A percentile compares a stretch with the other conserved stretches of the same genome.
Evolutionary conservation across 768 basidiomycete genomes (phyloP).

Genomic region (Amanita rimosa): DNA sequence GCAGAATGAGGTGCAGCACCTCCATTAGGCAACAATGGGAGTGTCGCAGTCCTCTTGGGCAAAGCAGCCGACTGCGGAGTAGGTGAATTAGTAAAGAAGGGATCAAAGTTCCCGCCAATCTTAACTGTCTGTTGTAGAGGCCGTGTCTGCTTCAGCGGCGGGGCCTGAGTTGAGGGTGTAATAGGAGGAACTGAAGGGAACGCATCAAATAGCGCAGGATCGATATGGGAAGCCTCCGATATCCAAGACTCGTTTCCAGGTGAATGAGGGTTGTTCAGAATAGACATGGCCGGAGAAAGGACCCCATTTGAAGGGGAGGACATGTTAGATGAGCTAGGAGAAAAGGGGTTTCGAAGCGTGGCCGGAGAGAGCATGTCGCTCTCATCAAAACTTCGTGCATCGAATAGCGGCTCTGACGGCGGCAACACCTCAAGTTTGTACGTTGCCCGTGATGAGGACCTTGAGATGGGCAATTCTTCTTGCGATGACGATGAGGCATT

Average conservation of each 20-base stretch:
- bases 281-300: background rate
- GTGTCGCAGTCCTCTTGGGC: conserved; percentile 3
- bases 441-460: background rate
- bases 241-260: conserved; percentile 27
- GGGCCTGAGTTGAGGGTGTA: conserved; percentile 17
- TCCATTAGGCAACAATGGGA: background rate
- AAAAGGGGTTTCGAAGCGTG: conserved; percentile 11
- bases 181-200: conserved; percentile 61
- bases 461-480: background rate
- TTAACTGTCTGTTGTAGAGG: background rate
- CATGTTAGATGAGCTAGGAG: conserved; percentile 6
- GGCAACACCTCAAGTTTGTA: background rate
- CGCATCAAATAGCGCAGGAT: conserved; percentile 53
- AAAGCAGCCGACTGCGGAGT: background rate
- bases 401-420: conserved; percentile 1
- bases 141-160: background rate
- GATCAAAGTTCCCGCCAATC: background rate
- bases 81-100: background rate
- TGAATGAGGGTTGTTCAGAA: background rate
- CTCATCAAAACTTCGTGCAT: background rate
- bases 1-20: background rate
- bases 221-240: conserved; percentile 37
- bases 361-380: conserved; percentile 7
- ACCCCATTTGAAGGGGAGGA: background rate
- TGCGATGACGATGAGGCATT: background rate